phyloP scores from a whole-genome alignment of 441 rosid genomes.

The Pelargonium cotyledonis region DNA sequence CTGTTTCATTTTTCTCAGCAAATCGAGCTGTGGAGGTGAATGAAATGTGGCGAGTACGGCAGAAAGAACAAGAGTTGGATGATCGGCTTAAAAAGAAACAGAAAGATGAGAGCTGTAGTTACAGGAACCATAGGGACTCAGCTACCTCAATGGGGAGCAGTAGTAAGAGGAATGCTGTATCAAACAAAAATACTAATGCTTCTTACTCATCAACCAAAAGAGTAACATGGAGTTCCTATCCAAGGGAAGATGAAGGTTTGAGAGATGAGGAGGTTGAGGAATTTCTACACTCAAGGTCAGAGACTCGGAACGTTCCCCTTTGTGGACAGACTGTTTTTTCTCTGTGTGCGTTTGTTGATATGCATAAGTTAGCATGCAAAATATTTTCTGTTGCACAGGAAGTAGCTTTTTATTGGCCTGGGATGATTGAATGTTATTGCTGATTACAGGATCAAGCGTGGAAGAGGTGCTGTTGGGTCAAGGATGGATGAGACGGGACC shows the following conservation, averaged over 20 bases:
- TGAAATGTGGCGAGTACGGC: constrained; percentile 85
- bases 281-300: constrained; percentile 74
- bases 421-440: too few relatives aligned
- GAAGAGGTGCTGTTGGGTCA: constrained; percentile 85
- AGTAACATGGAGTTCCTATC: constrained; percentile 25
- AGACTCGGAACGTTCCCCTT: too few relatives aligned
- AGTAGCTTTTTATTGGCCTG: too few relatives aligned
- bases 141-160: constrained; percentile 22
- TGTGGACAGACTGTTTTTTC: too few relatives aligned
- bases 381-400: too few relatives aligned
- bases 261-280: constrained; percentile 63
- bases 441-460: constrained; percentile 54
- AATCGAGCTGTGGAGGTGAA: constrained; percentile 77
- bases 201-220: constrained; percentile 43
- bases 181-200: constrained; percentile 1
- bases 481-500: constrained; percentile 88
- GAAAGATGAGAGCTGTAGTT: constrained; percentile 29
- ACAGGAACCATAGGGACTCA: constrained; percentile 31
- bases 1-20: constrained; percentile 35
- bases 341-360: too few relatives aligned
- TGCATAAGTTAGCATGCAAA: too few relatives aligned
- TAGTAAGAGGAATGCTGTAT: constrained; percentile 25
- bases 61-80: constrained; percentile 58
- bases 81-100: constrained; percentile 40
- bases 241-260: constrained; percentile 48